Base-by-base conservation (phyloP, 306 rosid species). In the Quercus engelmannii region DNA sequence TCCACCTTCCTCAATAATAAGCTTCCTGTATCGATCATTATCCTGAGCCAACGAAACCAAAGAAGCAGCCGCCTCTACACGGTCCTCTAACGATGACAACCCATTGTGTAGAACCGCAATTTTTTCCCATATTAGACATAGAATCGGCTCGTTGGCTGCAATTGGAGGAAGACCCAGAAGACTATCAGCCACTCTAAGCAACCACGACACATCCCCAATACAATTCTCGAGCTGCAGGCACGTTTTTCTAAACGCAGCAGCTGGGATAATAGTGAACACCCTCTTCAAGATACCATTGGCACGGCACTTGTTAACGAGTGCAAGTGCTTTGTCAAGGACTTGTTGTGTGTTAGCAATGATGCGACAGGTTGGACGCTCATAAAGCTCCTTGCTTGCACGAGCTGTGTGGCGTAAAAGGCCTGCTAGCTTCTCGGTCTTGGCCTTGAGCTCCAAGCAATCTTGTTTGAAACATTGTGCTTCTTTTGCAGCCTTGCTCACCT, bases 111-210 rank as follows among this genome's bases (percentile, higher is more conserved):
- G 81, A 54, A 80, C 86, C 0, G 93, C 92, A 0, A 92, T 76
- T 55, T 92, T 92, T 28, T 92, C 97, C 97, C 95, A 90, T 0
- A 92, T 92, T 0, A 92, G 79, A 51, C 97, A 85, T 6, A 92
- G 76, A 17, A 92, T 92, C 0, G 97, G 97, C 80, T 92, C 97
- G 61, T 87, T 89, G 23, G 92, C 62, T 0, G 97, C 93, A 14
- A 90, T 92, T 0, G 97, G 97, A 4, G 97, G 97, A 7, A 92
- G 84, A n/a, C 97, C 95, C 6, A 92, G 82, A 71, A 87, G 86
- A 80, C 83, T 92, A 15, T 90, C 93, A 1, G 97, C 90, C 28
- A 92, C 95, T 1, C 93, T 87, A 41, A 92, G 93, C 38, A 92
- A 90, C 97, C 97, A 92, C 3, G 91, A 92, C 59, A 92, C 92